A percentile compares a stretch with the other conserved stretches of the same genome.
Conservation (phyloP, 345 rosid species). For the Eutrema yunnanense region DNA sequence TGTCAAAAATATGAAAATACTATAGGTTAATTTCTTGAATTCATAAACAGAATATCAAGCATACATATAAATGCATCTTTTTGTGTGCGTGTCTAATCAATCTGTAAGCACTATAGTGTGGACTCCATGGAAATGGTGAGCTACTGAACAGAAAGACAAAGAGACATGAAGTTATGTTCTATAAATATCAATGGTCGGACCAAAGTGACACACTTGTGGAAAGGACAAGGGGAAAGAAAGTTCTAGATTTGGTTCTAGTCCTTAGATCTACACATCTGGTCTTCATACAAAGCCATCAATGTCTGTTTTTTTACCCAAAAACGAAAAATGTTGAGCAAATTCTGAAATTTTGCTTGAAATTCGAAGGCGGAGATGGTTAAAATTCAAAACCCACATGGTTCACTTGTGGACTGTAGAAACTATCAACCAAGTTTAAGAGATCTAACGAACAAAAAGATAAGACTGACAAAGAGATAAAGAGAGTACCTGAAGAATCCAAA, state of each 20-base stretch:
- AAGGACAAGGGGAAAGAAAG: neutral
- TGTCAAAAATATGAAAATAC: neutral
- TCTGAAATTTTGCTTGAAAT: neutral
- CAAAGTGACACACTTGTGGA: constrained; percentile 1
- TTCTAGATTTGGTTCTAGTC: neutral
- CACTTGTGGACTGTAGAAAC: neutral
- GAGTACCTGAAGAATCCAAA: constrained; percentile 28
- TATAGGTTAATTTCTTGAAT: neutral
- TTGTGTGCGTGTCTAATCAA: neutral
- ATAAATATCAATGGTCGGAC: neutral
- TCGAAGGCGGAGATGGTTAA: neutral
- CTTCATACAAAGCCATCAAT: neutral
- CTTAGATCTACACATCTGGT: constrained; percentile 20
- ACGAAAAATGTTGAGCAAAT: neutral
- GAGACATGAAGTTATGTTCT: constrained; percentile 1
- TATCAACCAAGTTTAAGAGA: neutral
- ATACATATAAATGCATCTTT: neutral
- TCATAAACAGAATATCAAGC: neutral
- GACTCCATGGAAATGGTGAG: neutral
- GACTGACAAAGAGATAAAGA: neutral
- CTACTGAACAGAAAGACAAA: neutral
- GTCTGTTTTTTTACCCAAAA: neutral
- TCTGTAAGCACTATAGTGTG: neutral
- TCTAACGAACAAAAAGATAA: constrained; percentile 7
- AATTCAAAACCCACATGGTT: neutral